A percentile compares a stretch with the other conserved stretches of the same genome.
These are phyloP conservation scores for Capronia epimyces DNA, from an alignment of 2,329 filamentous ascomycete species.

Conservation along the genomic window DNA sequence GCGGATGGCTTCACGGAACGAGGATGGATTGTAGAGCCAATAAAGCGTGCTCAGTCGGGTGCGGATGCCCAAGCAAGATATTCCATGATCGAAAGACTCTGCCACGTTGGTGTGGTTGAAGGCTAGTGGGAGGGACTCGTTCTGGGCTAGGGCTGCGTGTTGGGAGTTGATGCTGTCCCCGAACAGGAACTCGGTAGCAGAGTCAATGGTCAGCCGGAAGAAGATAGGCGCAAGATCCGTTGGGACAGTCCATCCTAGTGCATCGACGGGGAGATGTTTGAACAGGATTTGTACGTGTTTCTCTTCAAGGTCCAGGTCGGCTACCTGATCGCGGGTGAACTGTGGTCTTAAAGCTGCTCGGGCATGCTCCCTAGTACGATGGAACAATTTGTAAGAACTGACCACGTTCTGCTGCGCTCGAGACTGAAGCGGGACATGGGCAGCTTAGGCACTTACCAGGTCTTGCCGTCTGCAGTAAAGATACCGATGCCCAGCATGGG, in stretches of 20 bases:
- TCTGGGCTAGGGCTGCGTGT: constrained; percentile 33
- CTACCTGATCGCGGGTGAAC: constrained; percentile 77
- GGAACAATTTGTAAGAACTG: not conserved
- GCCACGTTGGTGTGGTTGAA: not conserved
- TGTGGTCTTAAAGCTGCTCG: constrained; percentile 77
- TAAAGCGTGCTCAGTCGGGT: constrained; percentile 33
- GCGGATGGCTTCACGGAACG: constrained; percentile 38
- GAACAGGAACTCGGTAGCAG: constrained; percentile 63
- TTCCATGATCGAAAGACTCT: constrained; percentile 31
- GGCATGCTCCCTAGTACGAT: constrained; percentile 58
- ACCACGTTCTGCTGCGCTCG: not conserved
- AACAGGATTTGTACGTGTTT: constrained; percentile 59
- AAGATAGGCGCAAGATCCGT: constrained; percentile 59
- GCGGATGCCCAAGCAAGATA: constrained; percentile 28
- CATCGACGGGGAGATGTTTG: constrained; percentile 49
- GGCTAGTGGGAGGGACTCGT: not conserved
- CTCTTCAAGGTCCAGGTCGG: constrained; percentile 76
- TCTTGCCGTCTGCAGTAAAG: constrained; percentile 66
- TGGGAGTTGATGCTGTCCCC: constrained; percentile 48
- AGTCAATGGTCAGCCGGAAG: constrained; percentile 61
- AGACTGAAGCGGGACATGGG: not conserved
- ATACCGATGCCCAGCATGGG: constrained; percentile 43
- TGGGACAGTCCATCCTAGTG: constrained; percentile 43
- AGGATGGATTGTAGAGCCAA: constrained; percentile 36
- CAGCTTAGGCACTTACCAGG: constrained; percentile 50